A percentile compares a stretch with the other conserved stretches of the same genome.
Evolutionary conservation across 2,329 filamentous ascomycete genomes (phyloP).

Genomic region (Diaporthe batatas): DNA sequence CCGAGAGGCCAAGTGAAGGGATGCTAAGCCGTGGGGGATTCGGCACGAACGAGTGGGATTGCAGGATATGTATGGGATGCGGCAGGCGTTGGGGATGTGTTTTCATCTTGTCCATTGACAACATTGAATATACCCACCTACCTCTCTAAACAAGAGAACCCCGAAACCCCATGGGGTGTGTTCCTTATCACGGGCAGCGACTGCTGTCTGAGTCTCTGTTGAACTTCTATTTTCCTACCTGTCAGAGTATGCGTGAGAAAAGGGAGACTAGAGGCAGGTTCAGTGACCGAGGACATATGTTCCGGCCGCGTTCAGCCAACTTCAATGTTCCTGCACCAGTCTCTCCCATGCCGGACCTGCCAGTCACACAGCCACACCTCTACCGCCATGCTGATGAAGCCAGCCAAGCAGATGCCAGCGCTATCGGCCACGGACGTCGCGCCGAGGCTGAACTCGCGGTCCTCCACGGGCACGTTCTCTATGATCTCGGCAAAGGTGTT

Average conservation of each 20-base stretch:
- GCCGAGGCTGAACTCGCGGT: constrained; percentile 91
- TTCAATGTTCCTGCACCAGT: constrained; percentile 75
- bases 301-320: constrained; percentile 48
- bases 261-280: no score
- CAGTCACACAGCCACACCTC: constrained; percentile 86
- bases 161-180: neutral
- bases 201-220: neutral
- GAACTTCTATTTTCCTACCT: neutral
- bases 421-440: constrained; percentile 95
- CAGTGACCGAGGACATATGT: no score
- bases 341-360: constrained; percentile 84
- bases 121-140: neutral
- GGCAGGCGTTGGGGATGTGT: neutral
- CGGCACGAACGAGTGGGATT: neutral
- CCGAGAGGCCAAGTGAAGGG: constrained; percentile 28
- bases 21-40: neutral
- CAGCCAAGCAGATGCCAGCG: constrained; percentile 89
- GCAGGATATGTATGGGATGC: neutral
- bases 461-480: constrained; percentile 80
- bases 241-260: neutral
- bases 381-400: constrained; percentile 84
- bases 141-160: neutral
- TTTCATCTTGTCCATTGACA: neutral
- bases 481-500: constrained; percentile 96
- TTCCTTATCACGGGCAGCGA: neutral